Evolutionary conservation across 352 stramenopile species (phyloP).

Genomic region (Phytophthora crassamura): DNA sequence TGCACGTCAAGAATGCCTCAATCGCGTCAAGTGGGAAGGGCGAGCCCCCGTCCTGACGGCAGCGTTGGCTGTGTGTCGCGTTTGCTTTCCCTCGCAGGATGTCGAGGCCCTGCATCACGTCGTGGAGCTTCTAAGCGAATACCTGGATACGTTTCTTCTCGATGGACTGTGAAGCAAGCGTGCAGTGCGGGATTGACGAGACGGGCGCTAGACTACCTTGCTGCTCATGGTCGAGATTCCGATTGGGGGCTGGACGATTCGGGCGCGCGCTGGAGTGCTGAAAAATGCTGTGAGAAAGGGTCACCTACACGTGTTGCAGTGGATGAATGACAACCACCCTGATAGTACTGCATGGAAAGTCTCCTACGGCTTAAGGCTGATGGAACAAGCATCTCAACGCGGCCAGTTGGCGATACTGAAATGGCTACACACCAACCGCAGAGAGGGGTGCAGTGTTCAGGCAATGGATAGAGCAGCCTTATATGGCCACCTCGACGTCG

Average conservation of each 20-base stretch:
- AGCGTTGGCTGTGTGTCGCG: constrained; percentile 13
- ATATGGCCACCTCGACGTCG: constrained; percentile 17
- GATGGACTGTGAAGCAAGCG: constrained; percentile 18
- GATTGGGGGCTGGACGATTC: too few species aligned
- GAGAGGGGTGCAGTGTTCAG: constrained; percentile 16
- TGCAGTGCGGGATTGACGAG: constrained; percentile 15
- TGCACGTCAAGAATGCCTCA: background rate
- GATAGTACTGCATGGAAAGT: constrained; percentile 24
- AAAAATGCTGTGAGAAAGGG: constrained; percentile 23
- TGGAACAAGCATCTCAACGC: constrained; percentile 20
- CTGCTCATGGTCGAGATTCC: constrained; percentile 19
- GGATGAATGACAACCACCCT: constrained; percentile 23
- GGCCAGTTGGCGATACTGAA: constrained; percentile 14
- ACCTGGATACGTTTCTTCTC: constrained; percentile 16
- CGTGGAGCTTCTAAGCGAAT: constrained; percentile 12
- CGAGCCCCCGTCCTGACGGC: constrained; percentile 5
- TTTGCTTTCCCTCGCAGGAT: background rate
- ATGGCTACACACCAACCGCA: constrained; percentile 23
- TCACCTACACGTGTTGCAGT: constrained; percentile 22
- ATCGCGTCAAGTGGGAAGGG: background rate
- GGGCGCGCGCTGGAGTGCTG: too few species aligned
- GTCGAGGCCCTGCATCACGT: constrained; percentile 26
- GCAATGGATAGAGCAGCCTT: constrained; percentile 18
- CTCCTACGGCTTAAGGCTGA: constrained; percentile 13
- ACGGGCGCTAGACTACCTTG: constrained; percentile 18